These are phyloP conservation scores for Coelastrella sp. DNA, from an alignment of 139 green algal genomes.

Conservation along the genomic window DNA sequence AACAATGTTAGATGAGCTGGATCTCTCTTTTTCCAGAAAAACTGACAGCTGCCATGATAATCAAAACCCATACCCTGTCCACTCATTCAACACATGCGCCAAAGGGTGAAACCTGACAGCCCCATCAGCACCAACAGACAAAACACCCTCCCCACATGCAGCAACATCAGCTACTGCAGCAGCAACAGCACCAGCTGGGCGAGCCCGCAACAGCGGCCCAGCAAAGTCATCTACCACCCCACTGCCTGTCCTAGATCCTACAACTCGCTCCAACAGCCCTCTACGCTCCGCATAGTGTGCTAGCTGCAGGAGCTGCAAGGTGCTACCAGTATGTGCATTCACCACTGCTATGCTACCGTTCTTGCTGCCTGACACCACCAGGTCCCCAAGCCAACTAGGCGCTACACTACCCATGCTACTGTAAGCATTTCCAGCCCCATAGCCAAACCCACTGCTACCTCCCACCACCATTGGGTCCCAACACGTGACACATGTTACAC, in stretches of 20 bases:
- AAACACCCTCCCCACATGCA: constrained; percentile 61
- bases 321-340: constrained; percentile 29
- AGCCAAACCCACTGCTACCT: neutral
- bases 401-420: neutral
- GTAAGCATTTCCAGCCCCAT: neutral
- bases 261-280: constrained; percentile 38
- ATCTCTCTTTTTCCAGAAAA: neutral
- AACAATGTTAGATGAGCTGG: too few species aligned
- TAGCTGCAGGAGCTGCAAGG: constrained; percentile 54
- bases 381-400: constrained; percentile 31
- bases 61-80: neutral
- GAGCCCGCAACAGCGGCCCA: neutral
- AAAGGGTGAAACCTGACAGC: constrained; percentile 67
- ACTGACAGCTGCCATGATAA: neutral
- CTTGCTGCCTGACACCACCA: constrained; percentile 61
- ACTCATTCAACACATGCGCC: neutral
- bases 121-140: constrained; percentile 72
- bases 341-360: constrained; percentile 60
- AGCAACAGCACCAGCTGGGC: constrained; percentile 18
- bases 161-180: constrained; percentile 63
- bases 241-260: constrained; percentile 27
- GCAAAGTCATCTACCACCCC: neutral
- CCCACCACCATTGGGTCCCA: constrained; percentile 18
- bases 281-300: constrained; percentile 45
- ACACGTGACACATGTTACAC: constrained; percentile 9